These are phyloP conservation scores for Ilyonectria mors-panacis DNA, from an alignment of 2,329 filamentous ascomycete genomes.

Conservation along the genomic window DNA sequence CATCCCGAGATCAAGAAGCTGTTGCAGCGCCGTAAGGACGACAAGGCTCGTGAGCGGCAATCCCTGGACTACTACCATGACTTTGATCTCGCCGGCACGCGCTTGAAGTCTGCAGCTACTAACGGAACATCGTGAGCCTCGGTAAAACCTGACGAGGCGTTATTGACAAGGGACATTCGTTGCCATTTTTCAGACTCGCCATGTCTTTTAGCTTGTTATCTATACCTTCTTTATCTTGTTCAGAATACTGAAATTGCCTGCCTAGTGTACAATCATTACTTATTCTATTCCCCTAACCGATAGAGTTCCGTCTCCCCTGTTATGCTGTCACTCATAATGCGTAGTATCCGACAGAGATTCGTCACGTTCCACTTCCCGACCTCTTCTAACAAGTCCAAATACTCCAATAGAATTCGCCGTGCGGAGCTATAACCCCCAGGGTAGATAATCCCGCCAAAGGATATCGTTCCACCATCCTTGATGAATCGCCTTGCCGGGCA, in stretches of 20 bases:
- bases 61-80: conserved; percentile 24
- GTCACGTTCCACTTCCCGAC: conserved; percentile 29
- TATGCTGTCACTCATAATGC: conserved; percentile 29
- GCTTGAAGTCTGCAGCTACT: too few species aligned
- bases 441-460: conserved; percentile 4
- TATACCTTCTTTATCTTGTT: too few species aligned
- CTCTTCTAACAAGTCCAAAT: conserved; percentile 24
- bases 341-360: conserved; percentile 21
- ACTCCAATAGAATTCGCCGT: conserved; percentile 16
- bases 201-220: conserved; percentile 1
- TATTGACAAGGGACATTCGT: neutral
- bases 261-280: neutral
- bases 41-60: neutral
- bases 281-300: neutral
- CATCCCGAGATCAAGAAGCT: conserved; percentile 19
- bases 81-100: neutral
- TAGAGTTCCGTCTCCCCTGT: too few species aligned
- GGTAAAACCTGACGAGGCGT: too few species aligned
- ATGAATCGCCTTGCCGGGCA: conserved; percentile 2
- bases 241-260: neutral
- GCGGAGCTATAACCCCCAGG: conserved; percentile 24
- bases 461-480: neutral
- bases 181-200: neutral
- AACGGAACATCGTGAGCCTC: too few species aligned
- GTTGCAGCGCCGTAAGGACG: conserved; percentile 3